Evolutionary conservation across 179 eudicot species (phyloP).

Genomic region (Beta lomatogona): DNA sequence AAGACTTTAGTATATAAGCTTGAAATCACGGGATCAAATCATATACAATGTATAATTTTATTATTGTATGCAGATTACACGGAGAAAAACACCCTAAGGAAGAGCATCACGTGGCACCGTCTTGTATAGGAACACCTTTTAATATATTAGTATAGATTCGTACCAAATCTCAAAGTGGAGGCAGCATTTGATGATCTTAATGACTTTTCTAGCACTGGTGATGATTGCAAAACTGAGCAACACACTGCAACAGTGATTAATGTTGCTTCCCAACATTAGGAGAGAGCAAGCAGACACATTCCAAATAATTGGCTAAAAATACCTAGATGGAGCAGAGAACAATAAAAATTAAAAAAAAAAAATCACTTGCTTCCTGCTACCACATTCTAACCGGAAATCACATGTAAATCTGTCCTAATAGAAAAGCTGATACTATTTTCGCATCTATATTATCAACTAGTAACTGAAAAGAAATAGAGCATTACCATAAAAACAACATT

Average conservation of each 20-base stretch:
- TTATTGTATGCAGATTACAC: no score
- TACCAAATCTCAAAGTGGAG: background rate
- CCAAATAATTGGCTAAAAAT: background rate
- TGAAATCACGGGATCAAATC: no score
- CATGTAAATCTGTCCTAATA: background rate
- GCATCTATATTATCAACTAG: background rate
- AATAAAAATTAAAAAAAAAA: background rate
- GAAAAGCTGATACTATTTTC: background rate
- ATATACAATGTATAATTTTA: no score
- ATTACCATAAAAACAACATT: slow-evolving; percentile 94
- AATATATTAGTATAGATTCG: no score
- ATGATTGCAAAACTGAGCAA: background rate
- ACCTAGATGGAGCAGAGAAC: background rate
- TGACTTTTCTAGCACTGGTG: background rate
- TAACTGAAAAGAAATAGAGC: background rate
- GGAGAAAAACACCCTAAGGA: no score
- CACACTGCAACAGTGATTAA: background rate
- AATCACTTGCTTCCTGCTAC: background rate
- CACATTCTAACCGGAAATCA: background rate
- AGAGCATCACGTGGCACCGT: no score
- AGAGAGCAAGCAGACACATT: background rate
- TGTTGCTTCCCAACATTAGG: background rate
- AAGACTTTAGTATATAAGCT: no score
- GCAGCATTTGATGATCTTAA: background rate
- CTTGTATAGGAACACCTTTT: no score